These are phyloP conservation scores for Xerocomellus amylosporus DNA, from an alignment of 768 basidiomycete genomes.

Conservation along the genomic window DNA sequence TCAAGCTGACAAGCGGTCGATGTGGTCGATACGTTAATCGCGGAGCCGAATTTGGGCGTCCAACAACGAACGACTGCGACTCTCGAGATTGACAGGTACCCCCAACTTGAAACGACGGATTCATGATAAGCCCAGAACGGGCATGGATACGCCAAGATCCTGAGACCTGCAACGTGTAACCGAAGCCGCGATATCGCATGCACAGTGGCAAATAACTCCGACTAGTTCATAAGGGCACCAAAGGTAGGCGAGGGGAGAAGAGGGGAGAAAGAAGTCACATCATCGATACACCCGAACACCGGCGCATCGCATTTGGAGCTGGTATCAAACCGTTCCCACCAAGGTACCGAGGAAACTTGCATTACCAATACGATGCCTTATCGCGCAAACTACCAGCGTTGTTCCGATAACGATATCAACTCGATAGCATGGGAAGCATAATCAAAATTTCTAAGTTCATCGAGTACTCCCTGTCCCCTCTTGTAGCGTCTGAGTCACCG, in stretches of 20 bases:
- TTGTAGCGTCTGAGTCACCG: not conserved
- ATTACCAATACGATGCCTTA: constrained; percentile 4
- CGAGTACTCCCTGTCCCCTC: not conserved
- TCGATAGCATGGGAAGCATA: not conserved
- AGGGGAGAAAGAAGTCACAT: constrained; percentile 2
- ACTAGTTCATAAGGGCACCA: not conserved
- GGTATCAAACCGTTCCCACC: not conserved
- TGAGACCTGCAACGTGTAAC: constrained; percentile 1
- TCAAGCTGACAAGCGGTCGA: not conserved
- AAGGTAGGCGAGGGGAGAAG: not conserved
- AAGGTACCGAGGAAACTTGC: constrained; percentile 8
- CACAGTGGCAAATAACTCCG: not conserved
- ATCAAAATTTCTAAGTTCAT: not conserved
- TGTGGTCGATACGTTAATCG: not conserved
- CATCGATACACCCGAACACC: not conserved
- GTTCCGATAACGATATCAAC: constrained; percentile 1
- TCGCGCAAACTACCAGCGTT: not conserved
- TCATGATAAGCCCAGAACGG: constrained; percentile 5
- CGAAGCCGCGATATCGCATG: constrained; percentile 2
- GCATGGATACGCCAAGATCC: constrained; percentile 8
- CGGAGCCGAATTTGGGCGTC: not conserved
- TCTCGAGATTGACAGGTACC: not conserved
- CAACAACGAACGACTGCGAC: not conserved
- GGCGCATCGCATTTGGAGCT: not conserved
- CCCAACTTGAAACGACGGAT: not conserved